A percentile compares a stretch with the other conserved stretches of the same genome.
phyloP scores from a whole-genome alignment of 2,329 filamentous ascomycete genomes.

The Ampelomyces quisqualis region DNA sequence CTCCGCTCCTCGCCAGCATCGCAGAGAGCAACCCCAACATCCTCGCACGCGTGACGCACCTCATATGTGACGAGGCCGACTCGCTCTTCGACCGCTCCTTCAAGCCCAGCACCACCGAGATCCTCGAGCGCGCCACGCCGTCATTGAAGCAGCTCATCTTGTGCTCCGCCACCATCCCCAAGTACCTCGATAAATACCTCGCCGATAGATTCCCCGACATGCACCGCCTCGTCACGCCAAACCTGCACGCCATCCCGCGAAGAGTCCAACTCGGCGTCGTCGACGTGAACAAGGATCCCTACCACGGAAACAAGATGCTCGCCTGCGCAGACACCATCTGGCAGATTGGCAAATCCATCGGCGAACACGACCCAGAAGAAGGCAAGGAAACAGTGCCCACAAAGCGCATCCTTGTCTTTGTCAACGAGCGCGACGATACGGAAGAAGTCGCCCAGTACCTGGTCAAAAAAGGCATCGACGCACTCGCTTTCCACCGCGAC shows the following conservation, averaged over 20 bases:
- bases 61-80: constrained; percentile 94
- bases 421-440: constrained; percentile 92
- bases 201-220: constrained; percentile 79
- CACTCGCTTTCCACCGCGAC: constrained; percentile 81
- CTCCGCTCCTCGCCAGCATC: constrained; percentile 84
- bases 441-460: constrained; percentile 79
- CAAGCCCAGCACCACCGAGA: constrained; percentile 74
- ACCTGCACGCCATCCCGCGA: constrained; percentile 91
- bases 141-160: constrained; percentile 84
- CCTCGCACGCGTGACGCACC: constrained; percentile 82
- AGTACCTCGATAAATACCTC: constrained; percentile 83
- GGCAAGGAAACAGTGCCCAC: constrained; percentile 62
- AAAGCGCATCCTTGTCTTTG: constrained; percentile 90
- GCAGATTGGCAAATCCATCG: constrained; percentile 78
- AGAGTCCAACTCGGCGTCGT: constrained; percentile 92
- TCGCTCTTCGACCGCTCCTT: constrained; percentile 94
- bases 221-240: constrained; percentile 84
- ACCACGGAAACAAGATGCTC: constrained; percentile 86
- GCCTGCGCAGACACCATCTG: constrained; percentile 95
- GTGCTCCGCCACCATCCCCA: constrained; percentile 94
- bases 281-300: constrained; percentile 88
- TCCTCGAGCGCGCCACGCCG: constrained; percentile 78
- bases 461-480: constrained; percentile 81
- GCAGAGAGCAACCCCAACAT: constrained; percentile 88
- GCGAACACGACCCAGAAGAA: constrained; percentile 40